These are phyloP conservation scores for Syzygium jambos DNA, from an alignment of 345 rosid genomes.

Conservation along the genomic window DNA sequence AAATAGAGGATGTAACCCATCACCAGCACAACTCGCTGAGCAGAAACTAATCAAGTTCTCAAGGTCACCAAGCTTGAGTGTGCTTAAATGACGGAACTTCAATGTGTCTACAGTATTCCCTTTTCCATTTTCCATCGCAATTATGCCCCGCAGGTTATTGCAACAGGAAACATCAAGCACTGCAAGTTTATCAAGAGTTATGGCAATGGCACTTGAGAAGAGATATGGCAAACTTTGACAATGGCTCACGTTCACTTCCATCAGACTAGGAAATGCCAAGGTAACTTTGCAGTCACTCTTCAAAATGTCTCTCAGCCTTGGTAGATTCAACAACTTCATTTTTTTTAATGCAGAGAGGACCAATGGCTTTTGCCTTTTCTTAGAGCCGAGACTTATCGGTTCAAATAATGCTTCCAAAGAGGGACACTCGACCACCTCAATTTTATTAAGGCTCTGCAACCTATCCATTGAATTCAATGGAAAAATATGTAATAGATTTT, in stretches of 20 bases:
- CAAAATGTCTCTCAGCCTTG: too few relatives aligned
- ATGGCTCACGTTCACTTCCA: too few relatives aligned
- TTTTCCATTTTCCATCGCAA: background rate
- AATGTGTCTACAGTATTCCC: too few relatives aligned
- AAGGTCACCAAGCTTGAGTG: too few relatives aligned
- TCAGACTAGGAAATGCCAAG: too few relatives aligned
- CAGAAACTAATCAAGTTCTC: too few relatives aligned
- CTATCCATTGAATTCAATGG: background rate
- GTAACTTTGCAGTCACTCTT: too few relatives aligned
- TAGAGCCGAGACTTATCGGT: too few relatives aligned
- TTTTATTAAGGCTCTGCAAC: background rate
- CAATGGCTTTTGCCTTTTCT: background rate
- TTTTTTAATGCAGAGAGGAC: background rate
- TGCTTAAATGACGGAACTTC: background rate
- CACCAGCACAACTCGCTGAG: too few relatives aligned
- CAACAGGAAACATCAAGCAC: background rate
- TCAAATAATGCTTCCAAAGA: background rate
- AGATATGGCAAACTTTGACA: background rate
- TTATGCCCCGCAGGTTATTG: background rate
- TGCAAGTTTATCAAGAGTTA: background rate
- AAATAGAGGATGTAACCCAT: too few relatives aligned
- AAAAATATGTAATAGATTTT: background rate
- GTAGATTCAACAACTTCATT: background rate
- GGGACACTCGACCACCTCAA: background rate
- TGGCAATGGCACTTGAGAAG: background rate